Evolutionary conservation across 805 yeast species (phyloP), one percentile per base, ranked within the genome.

Genomic region (Brettanomyces bruxellensis): DNA sequence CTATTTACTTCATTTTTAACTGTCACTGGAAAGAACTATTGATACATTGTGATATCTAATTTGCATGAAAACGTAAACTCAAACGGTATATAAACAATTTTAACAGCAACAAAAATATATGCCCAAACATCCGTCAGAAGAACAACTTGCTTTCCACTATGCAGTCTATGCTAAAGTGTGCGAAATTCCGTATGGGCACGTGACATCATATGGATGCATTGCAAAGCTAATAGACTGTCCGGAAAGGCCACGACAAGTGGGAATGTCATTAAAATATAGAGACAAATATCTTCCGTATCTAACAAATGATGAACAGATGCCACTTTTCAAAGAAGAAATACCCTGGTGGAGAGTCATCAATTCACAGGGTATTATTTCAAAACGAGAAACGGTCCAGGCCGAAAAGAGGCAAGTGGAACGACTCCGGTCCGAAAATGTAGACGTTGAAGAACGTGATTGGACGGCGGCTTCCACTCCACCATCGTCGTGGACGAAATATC

Each of bases 321-420:
- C 28, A 9, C n/a, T 32, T 11, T 41, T 41, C 18, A 24, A 24
- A 14, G 18, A n/a, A 4, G 23, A n/a, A 9, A 73, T 84, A 12
- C 91, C 91, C 4, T 86, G 95, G 95, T 85, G 91, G 91, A 64
- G 95, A 34, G 85, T 86, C 1, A 67, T 86, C 8, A 72, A 75
- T 24, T 68, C 84, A n/a, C 63, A 75, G 14, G 93, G 93, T 0
- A 67, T 62, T 18, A 79, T 85, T 2, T 75, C 88, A 4, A 73
- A 74, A 3, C 58, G 85, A 40, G 75, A 58, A 8, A 63, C 57
- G 34, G 58, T 68, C 0, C 60, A 60, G 25, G 72, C 75, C 1
- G 77, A 75, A 45, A 51, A 56, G 11, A 52, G 57, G 23, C 91
- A 84, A 57, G 69, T 71, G 9, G 61, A 65, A 5, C 52, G 56